Evolutionary conservation across 176 grass and related monocot genomes (phyloP).

Genomic region (Carex myosuroides): DNA sequence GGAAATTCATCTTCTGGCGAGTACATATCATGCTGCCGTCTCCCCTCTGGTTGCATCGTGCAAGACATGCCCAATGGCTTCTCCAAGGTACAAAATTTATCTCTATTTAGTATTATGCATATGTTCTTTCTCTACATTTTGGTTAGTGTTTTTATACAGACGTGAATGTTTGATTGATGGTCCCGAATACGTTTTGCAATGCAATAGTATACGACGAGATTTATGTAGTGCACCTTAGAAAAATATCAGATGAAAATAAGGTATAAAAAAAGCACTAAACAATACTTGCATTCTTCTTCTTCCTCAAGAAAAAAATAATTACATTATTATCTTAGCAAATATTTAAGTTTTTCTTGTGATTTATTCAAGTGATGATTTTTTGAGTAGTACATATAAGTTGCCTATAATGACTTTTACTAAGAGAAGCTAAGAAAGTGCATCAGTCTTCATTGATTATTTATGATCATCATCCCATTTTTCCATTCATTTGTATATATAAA

Average conservation of each 20-base stretch:
- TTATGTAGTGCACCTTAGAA: neutral
- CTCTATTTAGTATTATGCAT: neutral
- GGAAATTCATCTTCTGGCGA: conserved; percentile 10
- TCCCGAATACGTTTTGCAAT: neutral
- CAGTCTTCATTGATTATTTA: neutral
- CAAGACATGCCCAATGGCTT: conserved; percentile 68
- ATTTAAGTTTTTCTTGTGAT: neutral
- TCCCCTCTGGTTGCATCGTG: conserved; percentile 58
- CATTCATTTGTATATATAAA: neutral
- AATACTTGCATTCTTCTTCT: neutral
- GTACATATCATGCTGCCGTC: conserved; percentile 36
- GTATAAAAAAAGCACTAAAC: neutral
- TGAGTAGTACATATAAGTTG: no score
- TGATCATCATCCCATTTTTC: neutral
- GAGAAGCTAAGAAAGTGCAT: neutral
- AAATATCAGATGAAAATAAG: neutral
- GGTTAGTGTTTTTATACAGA: neutral
- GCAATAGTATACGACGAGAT: neutral
- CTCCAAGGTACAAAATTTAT: conserved; percentile 43
- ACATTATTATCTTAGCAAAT: neutral
- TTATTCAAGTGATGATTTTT: neutral
- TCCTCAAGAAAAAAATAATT: neutral
- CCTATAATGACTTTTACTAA: neutral
- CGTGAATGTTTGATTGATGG: neutral
- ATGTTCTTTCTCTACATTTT: neutral